phyloP scores from a whole-genome alignment of 805 yeast species.

The Wickerhamiella sergipiensis region DNA sequence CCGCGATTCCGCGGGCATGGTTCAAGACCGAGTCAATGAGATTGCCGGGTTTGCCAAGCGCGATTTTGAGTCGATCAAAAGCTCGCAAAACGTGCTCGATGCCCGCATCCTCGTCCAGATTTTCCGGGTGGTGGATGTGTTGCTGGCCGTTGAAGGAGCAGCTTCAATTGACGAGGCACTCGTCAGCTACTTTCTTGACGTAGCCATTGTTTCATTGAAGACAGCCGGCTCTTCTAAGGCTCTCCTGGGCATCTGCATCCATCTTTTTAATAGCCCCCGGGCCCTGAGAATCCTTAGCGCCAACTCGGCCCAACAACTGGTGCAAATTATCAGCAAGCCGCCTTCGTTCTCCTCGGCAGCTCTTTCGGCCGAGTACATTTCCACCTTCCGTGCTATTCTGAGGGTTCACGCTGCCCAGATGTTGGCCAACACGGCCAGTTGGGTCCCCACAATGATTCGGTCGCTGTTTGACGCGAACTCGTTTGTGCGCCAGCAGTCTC shows the following conservation, averaged over 20 bases:
- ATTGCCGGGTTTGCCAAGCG: background rate
- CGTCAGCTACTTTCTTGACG: conserved; percentile 3
- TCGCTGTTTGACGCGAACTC: conserved; percentile 6
- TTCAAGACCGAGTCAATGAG: background rate
- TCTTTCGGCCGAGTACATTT: conserved; percentile 4
- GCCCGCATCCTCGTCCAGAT: conserved; percentile 12
- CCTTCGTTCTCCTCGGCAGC: conserved; percentile 1
- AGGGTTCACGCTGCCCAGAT: conserved; percentile 1
- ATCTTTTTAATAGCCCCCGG: conserved; percentile 5
- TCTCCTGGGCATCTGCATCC: conserved; percentile 8
- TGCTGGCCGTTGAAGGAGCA: conserved; percentile 4
- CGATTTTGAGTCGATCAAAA: background rate
- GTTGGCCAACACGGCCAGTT: conserved; percentile 1
- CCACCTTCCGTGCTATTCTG: conserved; percentile 2
- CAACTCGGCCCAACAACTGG: background rate
- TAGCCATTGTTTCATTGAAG: background rate
- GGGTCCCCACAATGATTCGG: conserved; percentile 2
- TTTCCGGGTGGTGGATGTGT: conserved; percentile 9
- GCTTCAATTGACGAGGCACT: background rate
- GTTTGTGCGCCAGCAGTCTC: conserved; percentile 5
- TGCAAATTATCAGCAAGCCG: background rate
- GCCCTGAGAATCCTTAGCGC: background rate
- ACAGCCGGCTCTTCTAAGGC: conserved; percentile 8
- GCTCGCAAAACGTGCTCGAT: conserved; percentile 7
- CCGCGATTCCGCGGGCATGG: background rate